These are phyloP conservation scores for Zygosaccharomyces pseudobailii DNA, from an alignment of 1,139 yeast species.

Conservation along the genomic window DNA sequence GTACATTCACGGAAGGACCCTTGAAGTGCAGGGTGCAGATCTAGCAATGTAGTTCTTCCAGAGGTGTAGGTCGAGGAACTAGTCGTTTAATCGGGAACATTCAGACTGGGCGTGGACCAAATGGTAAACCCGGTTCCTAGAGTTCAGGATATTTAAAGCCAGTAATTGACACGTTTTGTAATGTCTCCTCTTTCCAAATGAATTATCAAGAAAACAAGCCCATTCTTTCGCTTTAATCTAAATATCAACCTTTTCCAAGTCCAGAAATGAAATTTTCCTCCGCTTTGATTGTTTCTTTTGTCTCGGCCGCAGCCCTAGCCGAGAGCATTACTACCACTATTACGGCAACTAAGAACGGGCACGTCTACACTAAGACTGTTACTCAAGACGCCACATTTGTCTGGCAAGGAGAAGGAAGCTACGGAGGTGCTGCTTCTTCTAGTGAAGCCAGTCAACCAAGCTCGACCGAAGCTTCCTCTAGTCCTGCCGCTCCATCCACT, in stretches of 20 bases:
- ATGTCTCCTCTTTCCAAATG: no score
- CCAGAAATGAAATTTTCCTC: background rate
- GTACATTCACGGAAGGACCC: background rate
- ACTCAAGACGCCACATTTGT: constrained; percentile 8
- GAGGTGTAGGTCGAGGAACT: background rate
- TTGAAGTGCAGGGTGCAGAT: background rate
- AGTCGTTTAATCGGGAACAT: background rate
- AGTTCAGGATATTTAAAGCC: background rate
- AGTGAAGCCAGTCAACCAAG: background rate
- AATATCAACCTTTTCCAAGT: background rate
- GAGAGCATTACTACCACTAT: constrained; percentile 16
- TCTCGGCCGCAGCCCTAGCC: constrained; percentile 5
- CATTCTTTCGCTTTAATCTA: background rate
- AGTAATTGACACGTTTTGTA: no score
- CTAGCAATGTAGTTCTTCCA: background rate
- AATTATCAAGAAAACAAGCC: background rate
- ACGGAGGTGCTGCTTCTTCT: background rate
- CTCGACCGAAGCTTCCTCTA: background rate
- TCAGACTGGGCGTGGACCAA: background rate
- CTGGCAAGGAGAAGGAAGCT: constrained; percentile 6
- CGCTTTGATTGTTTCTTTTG: background rate
- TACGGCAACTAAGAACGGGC: constrained; percentile 14
- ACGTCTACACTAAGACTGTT: constrained; percentile 9
- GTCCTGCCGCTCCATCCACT: background rate
- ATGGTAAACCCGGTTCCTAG: background rate